Base-by-base conservation (phyloP, 1,284 basidiomycete genomes). In the Heliocybe sulcata region DNA sequence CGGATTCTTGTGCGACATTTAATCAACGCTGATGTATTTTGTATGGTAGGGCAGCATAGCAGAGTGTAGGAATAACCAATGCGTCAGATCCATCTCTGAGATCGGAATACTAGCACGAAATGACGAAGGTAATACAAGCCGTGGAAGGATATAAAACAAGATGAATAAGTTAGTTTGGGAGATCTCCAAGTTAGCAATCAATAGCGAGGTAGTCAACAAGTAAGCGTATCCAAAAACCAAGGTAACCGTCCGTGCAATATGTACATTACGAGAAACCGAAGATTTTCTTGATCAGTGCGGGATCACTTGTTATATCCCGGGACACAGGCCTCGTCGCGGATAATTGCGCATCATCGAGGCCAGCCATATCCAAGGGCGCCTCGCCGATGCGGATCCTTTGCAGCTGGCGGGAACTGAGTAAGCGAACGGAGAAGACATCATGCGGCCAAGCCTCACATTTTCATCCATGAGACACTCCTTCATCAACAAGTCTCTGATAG, bases 391-490 rank as follows among this genome's bases (percentile, higher is more conserved):
- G 47, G 27, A 29, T 26, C 22, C 47, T 25, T 22, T 49, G 47
- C 16, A 49, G 22, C 47, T 49, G n/a, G 23, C 3, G 22, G 12
- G 27, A 49, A 16, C 12, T 25, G 20, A 9, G 47, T 49, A n/a
- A 16, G 38, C 38, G 19, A 22, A 22, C 20, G 23, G 10, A 49
- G 23, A 8, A n/a, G 47, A 25, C 8, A 25, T 8, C 14, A 26
- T 6, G 23, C 22, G 47, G n/a, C 12, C 9, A 29, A 16, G 14
- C 6, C 47, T 26, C 16, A 49, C 47, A 26, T 49, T 49, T 26
- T 49, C 47, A 29, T 49, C 47, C 47, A 49, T 49, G 11, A 49
- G 27, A 29, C 20, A 49, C 20, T 49, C 47, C 47, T 49, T 20
- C 47, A 49, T 49, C 27, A 49, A 26, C 22, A 49, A 26, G 27